Percentiles rank a stretch among this genome's conserved stretches.
Conservation (phyloP, 169 alveolate genomes). For the Plasmodium blacklocki region DNA sequence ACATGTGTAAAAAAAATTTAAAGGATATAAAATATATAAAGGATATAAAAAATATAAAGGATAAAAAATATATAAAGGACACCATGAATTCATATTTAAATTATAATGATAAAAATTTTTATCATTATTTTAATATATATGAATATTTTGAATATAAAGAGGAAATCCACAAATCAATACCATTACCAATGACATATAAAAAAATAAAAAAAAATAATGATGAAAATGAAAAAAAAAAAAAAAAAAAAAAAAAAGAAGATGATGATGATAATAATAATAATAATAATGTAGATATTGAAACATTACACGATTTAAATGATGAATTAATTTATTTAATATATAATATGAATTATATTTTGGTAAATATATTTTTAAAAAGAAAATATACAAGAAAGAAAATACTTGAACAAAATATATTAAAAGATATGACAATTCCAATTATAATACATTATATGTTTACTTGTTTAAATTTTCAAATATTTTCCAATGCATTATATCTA, state of each 20-base stretch:
- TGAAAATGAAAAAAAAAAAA: neutral
- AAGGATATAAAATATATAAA: neutral
- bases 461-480: slow-evolving; percentile 22
- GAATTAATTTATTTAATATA: slow-evolving; percentile 30
- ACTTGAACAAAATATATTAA: no score
- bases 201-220: neutral
- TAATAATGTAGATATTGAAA: neutral
- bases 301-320: neutral
- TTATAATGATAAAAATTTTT: slow-evolving; percentile 15
- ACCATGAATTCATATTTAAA: neutral
- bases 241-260: neutral
- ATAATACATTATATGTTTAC: slow-evolving; percentile 52
- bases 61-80: neutral
- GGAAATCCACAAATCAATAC: neutral
- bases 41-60: no score
- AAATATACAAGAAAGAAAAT: no score
- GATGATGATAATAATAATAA: neutral
- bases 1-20: neutral
- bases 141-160: slow-evolving; percentile 19
- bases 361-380: neutral
- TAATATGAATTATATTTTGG: neutral
- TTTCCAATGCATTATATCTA: slow-evolving; percentile 34
- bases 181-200: no score
- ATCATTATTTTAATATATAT: slow-evolving; percentile 53
- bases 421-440: neutral